phyloP scores from a whole-genome alignment of 2,329 filamentous ascomycete species.

The Botryotinia globosa region DNA sequence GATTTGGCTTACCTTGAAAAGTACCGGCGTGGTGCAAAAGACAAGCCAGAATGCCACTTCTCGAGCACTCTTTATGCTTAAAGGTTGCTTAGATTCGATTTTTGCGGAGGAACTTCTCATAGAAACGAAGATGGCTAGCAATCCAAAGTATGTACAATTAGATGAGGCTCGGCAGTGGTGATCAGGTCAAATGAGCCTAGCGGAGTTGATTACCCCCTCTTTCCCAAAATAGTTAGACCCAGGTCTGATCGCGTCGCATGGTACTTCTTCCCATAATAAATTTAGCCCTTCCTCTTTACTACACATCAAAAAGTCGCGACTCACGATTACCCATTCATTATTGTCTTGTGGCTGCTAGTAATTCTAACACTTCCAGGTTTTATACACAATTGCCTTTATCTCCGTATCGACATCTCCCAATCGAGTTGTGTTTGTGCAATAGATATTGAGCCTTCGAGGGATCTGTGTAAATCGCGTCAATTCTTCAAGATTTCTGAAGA shows the following conservation, averaged over 20 bases:
- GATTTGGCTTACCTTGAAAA: neutral
- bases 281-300: neutral
- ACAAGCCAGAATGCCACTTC: neutral
- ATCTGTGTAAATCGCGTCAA: neutral
- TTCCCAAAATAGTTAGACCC: neutral
- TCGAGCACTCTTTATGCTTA: neutral
- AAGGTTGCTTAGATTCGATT: neutral
- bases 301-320: neutral
- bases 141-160: too few relatives aligned
- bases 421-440: neutral
- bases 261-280: neutral
- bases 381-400: neutral
- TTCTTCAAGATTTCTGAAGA: neutral
- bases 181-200: neutral
- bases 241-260: neutral
- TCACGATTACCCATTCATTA: neutral
- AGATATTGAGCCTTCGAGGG: neutral
- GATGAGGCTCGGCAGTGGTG: neutral
- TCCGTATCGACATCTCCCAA: neutral
- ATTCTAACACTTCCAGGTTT: neutral
- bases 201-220: neutral
- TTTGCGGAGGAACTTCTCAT: neutral
- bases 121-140: too few relatives aligned
- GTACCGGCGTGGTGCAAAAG: neutral
- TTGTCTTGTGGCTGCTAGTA: neutral